These are phyloP conservation scores for Dacryopinax primogenitus DNA, from an alignment of 768 basidiomycete genomes.

Conservation along the genomic window DNA sequence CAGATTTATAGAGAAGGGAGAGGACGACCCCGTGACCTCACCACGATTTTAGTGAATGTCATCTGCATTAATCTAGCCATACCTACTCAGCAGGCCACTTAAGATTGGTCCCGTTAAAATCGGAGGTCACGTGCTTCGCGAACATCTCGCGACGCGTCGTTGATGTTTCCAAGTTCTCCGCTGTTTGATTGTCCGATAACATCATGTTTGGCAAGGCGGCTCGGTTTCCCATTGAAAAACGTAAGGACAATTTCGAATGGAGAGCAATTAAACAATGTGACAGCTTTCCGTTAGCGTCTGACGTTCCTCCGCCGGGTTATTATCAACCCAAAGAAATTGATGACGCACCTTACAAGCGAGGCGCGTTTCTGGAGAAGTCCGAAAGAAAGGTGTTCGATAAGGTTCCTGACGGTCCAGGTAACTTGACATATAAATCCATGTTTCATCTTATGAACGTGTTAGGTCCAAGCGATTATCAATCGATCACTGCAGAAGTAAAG, in stretches of 20 bases:
- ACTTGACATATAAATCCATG: neutral
- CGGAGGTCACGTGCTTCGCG: neutral
- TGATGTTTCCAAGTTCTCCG: neutral
- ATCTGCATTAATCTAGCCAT: too few species aligned
- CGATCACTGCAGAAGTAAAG: neutral
- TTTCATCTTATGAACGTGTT: neutral
- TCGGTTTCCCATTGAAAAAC: neutral
- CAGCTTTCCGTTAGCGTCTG: constrained; percentile 29
- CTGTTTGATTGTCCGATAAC: neutral
- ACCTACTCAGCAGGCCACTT: too few species aligned
- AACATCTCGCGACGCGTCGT: neutral
- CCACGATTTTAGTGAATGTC: neutral
- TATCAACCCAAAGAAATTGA: constrained; percentile 36
- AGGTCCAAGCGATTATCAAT: constrained; percentile 4
- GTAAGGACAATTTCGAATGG: neutral
- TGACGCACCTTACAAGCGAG: constrained; percentile 42
- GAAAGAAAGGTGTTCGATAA: constrained; percentile 40
- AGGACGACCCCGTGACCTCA: neutral
- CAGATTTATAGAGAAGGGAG: constrained; percentile 25
- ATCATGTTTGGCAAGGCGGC: neutral
- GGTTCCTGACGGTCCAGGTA: constrained; percentile 34
- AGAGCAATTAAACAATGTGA: neutral
- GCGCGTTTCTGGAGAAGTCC: constrained; percentile 46
- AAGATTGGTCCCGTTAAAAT: neutral
- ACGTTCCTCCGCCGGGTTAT: constrained; percentile 41